Conservation (phyloP, 2,329 filamentous ascomycete species). For the Chaetomium strumarium region DNA sequence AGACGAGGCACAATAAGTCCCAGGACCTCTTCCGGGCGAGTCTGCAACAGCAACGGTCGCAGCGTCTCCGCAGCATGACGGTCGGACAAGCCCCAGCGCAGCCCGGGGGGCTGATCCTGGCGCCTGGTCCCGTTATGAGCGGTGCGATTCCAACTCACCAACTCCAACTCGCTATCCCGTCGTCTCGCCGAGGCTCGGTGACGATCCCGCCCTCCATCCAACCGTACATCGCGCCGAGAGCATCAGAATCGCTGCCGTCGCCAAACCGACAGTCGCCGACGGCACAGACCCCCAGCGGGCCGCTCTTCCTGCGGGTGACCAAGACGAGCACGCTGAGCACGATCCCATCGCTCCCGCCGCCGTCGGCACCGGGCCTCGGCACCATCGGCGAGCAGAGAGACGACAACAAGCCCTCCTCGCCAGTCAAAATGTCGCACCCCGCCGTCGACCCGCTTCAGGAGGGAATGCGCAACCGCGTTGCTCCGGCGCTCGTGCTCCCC, state of each 20-base stretch:
- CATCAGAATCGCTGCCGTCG: slow-evolving; percentile 5
- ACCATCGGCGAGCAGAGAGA: not conserved
- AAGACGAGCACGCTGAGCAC: slow-evolving; percentile 18
- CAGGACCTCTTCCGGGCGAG: slow-evolving; percentile 15
- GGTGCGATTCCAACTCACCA: not conserved
- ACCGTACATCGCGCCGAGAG: slow-evolving; percentile 1
- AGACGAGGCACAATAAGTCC: slow-evolving; percentile 3
- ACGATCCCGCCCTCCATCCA: slow-evolving; percentile 4
- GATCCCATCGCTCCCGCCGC: slow-evolving; percentile 14
- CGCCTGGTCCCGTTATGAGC: not conserved
- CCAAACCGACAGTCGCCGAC: not conserved
- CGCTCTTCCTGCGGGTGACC: slow-evolving; percentile 12
- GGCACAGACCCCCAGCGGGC: slow-evolving; percentile 1
- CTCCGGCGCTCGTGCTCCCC: slow-evolving; percentile 1
- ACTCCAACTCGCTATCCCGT: not conserved
- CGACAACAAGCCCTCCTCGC: slow-evolving; percentile 7
- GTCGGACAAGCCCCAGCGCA: slow-evolving; percentile 4
- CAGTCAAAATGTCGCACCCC: not conserved
- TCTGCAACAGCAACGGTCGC: slow-evolving; percentile 11
- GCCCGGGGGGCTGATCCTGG: slow-evolving; percentile 3
- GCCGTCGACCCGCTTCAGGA: not conserved
- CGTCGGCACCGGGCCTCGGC: not conserved
- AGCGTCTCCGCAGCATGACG: slow-evolving; percentile 11
- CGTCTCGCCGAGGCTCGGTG: slow-evolving; percentile 6
- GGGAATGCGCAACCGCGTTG: not conserved